Percentiles rank a stretch among this genome's conserved stretches.
phyloP scores from a whole-genome alignment of 2,329 filamentous ascomycete species.

The Xylogone sp. region DNA sequence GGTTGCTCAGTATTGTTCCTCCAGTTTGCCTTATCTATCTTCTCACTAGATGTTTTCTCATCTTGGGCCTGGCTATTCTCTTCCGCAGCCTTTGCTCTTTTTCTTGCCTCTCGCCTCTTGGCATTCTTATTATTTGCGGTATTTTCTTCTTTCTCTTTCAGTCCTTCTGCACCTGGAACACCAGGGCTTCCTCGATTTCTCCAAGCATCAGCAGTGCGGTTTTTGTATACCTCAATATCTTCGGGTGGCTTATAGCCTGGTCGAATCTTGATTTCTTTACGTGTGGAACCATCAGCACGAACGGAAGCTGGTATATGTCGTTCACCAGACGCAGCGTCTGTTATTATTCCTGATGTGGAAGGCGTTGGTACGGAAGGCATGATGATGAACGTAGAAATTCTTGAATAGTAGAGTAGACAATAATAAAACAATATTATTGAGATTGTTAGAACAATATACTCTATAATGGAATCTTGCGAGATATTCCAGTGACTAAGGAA shows the following conservation, averaged over 20 bases:
- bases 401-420: not conserved
- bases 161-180: constrained; percentile 69
- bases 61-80: constrained; percentile 36
- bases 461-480: not conserved
- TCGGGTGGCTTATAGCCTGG: constrained; percentile 93
- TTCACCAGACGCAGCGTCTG: constrained; percentile 67
- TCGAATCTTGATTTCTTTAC: constrained; percentile 89
- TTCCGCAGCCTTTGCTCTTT: constrained; percentile 46
- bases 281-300: constrained; percentile 83
- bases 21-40: constrained; percentile 32
- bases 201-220: constrained; percentile 80
- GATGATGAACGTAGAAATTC: constrained; percentile 1
- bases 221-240: constrained; percentile 95
- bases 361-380: constrained; percentile 38
- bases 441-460: not conserved
- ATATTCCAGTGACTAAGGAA: not conserved
- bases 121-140: constrained; percentile 77
- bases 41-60: constrained; percentile 34
- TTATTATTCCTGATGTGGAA: constrained; percentile 66
- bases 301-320: constrained; percentile 86
- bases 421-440: not conserved
- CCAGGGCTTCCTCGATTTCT: constrained; percentile 68
- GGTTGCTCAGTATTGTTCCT: constrained; percentile 17
- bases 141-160: constrained; percentile 42
- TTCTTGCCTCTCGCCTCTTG: constrained; percentile 67